Evolutionary conservation across 441 rosid species (phyloP).

Genomic region (Populus trichocarpa): DNA sequence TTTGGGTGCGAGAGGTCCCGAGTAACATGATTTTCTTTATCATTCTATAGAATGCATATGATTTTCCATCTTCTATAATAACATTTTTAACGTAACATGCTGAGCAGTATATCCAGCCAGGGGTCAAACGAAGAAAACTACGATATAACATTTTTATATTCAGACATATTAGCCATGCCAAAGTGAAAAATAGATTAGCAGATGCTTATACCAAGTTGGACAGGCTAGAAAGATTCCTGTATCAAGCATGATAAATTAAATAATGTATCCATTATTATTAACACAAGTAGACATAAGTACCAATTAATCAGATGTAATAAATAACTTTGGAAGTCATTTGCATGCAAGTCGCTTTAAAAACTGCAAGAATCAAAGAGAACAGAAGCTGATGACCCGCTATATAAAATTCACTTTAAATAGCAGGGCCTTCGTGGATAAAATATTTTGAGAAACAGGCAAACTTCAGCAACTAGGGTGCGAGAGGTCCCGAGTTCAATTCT

Average conservation of each 20-base stretch:
- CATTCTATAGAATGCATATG: too few relatives aligned
- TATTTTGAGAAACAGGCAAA: background rate
- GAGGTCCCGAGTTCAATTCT: conserved; percentile 58
- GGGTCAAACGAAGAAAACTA: background rate
- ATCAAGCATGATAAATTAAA: background rate
- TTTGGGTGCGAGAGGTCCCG: conserved; percentile 53
- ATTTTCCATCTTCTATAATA: background rate
- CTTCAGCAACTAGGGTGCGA: conserved; percentile 31
- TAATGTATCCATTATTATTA: too few relatives aligned
- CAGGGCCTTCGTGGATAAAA: too few relatives aligned
- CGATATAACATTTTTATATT: background rate
- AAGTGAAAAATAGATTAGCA: background rate
- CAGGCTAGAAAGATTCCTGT: background rate
- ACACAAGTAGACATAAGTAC: background rate
- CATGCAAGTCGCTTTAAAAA: too few relatives aligned
- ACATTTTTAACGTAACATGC: background rate
- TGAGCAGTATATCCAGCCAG: background rate
- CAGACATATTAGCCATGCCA: background rate
- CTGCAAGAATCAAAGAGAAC: too few relatives aligned
- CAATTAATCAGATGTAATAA: background rate
- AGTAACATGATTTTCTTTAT: conserved; percentile 1
- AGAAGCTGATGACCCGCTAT: too few relatives aligned
- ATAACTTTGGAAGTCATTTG: too few relatives aligned
- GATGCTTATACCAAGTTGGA: background rate
- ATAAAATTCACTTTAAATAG: too few relatives aligned